phyloP scores from a whole-genome alignment of 805 yeast genomes.

The Hanseniaspora clermontiae region DNA sequence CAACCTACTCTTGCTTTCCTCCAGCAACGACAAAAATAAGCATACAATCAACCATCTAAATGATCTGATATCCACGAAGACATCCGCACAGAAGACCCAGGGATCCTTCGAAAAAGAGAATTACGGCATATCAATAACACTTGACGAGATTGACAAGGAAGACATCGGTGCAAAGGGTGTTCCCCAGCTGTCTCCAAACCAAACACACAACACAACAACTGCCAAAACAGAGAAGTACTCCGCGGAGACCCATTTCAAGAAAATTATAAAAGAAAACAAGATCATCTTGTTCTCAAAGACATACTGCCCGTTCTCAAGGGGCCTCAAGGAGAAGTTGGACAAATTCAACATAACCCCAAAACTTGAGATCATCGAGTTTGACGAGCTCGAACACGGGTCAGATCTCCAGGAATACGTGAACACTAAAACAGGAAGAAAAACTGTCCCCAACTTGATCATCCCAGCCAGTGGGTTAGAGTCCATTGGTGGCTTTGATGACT shows the following conservation, averaged over 20 bases:
- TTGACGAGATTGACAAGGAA: background rate
- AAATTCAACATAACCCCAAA: slow-evolving; percentile 56
- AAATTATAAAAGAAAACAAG: slow-evolving; percentile 45
- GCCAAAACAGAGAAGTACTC: slow-evolving; percentile 27
- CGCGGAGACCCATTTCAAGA: slow-evolving; percentile 44
- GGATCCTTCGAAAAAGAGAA: background rate
- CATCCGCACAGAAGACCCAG: background rate
- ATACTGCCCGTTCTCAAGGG: slow-evolving; percentile 64
- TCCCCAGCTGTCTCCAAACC: background rate
- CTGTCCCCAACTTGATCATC: slow-evolving; percentile 83
- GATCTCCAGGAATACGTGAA: slow-evolving; percentile 64
- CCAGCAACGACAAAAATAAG: background rate
- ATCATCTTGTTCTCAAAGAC: slow-evolving; percentile 45
- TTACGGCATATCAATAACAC: slow-evolving; percentile 1
- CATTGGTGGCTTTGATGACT: slow-evolving; percentile 83
- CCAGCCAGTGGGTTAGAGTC: slow-evolving; percentile 41
- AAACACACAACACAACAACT: background rate
- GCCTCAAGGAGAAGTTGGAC: slow-evolving; percentile 50
- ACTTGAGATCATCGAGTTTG: slow-evolving; percentile 68
- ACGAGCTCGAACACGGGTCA: slow-evolving; percentile 61
- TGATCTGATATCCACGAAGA: background rate
- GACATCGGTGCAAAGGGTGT: slow-evolving; percentile 10
- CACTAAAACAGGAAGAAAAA: slow-evolving; percentile 56
- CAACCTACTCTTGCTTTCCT: background rate
- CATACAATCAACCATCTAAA: background rate